A percentile compares a stretch with the other conserved stretches of the same genome.
Evolutionary conservation across 2,329 filamentous ascomycete genomes (phyloP).

Genomic region (Endoconidiophora laricicola): DNA sequence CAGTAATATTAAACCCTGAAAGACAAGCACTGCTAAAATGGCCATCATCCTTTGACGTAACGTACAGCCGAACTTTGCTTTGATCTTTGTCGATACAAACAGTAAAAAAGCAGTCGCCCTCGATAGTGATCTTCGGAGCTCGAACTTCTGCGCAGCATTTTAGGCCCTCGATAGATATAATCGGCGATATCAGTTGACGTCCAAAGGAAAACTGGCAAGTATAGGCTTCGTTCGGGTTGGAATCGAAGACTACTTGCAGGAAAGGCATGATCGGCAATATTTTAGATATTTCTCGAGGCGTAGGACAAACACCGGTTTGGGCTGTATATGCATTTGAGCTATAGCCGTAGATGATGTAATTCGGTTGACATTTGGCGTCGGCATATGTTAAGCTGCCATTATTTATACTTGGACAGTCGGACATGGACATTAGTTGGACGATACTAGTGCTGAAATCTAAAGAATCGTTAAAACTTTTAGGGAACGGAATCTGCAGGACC

Average conservation of each 20-base stretch:
- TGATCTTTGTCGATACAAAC: conserved; percentile 2
- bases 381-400: too few species aligned
- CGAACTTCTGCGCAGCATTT: neutral
- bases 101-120: conserved; percentile 7
- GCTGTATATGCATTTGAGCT: neutral
- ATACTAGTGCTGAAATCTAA: neutral
- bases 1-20: neutral
- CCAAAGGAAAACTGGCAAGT: neutral
- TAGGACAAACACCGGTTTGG: neutral
- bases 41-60: neutral
- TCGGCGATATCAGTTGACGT: neutral
- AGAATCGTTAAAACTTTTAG: neutral
- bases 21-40: neutral
- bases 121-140: neutral
- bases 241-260: conserved; percentile 4
- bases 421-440: neutral
- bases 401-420: neutral
- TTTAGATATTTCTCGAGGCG: neutral
- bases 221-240: conserved; percentile 1
- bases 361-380: neutral
- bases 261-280: conserved; percentile 1
- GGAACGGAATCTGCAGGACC: neutral
- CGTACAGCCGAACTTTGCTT: conserved; percentile 1
- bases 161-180: neutral
- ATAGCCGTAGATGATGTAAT: neutral